Evolutionary conservation across 1,284 basidiomycete species (phyloP), one percentile per base, ranked within the genome.

Genomic region (Puccinia horiana): DNA sequence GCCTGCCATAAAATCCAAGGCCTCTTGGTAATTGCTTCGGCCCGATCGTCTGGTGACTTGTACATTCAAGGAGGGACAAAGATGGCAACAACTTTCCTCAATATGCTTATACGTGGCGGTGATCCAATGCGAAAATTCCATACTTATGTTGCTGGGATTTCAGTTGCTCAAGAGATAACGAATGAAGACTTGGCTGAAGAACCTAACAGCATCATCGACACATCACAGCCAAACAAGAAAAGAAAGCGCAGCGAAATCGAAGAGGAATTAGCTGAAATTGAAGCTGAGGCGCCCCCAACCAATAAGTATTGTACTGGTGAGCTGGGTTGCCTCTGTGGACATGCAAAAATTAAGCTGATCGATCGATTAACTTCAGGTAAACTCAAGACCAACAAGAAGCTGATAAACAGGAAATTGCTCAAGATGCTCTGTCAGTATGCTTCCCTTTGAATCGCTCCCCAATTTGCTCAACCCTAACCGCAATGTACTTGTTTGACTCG

Each of bases 71-170:
- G 26, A 16, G 40, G 67, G 23, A 69, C 40, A 2, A 23, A n/a
- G n/a, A 32, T 69, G 9, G 67, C 40, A 16, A 12, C 2, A 2
- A 26, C 8, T 1, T 69, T 44, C 18, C 37, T 69, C 11, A 8
- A 69, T 9, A 69, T 69, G 37, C 67, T 69, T 44, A 20, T 42
- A 12, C 11, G 14, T 44, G 20, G 23, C 44, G 40, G 67, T 9
- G 67, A 69, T 69, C 67, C 26, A 14, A 6, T 69, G 23, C 37
- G 67, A 23, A 69, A 69, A 18, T 69, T 70, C n/a, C 69, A 70
- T 35, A 47, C 69, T 1, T 70, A 49, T 29, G 69, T 70, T 12
- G 69, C 69, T 11, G 69, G 69, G 0, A 26, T 47, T 42, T 70
- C 69, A 3, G 69, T 70, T 29, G 9, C 23, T 9, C 16, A 29